These are phyloP conservation scores for Aquanectria penicillioides DNA, from an alignment of 2,329 filamentous ascomycete species.

Conservation along the genomic window DNA sequence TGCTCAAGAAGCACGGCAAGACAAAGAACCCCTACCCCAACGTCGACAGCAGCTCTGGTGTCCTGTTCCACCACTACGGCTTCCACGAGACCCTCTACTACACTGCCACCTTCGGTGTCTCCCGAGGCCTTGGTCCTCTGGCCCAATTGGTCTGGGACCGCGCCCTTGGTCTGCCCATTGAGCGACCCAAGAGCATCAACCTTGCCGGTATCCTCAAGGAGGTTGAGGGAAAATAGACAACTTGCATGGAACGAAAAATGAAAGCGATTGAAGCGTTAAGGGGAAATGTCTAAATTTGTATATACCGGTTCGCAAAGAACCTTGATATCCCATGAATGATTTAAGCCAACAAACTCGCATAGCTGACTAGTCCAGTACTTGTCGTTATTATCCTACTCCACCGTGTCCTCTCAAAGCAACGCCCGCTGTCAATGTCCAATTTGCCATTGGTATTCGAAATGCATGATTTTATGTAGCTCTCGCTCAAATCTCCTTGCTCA, in stretches of 20 bases:
- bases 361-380: too few relatives aligned
- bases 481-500: slow-evolving; percentile 51
- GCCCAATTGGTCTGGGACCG: slow-evolving; percentile 97
- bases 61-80: slow-evolving; percentile 97
- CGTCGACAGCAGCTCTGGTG: slow-evolving; percentile 91
- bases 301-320: slow-evolving; percentile 31
- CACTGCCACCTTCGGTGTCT: slow-evolving; percentile 76
- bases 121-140: slow-evolving; percentile 81
- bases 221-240: slow-evolving; percentile 57
- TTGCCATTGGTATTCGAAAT: neutral
- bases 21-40: slow-evolving; percentile 98
- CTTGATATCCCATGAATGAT: slow-evolving; percentile 30
- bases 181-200: slow-evolving; percentile 98
- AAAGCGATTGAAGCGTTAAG: slow-evolving; percentile 12
- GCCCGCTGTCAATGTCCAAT: neutral
- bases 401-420: neutral
- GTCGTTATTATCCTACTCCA: too few relatives aligned
- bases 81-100: slow-evolving; percentile 99
- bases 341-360: slow-evolving; percentile 24
- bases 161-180: slow-evolving; percentile 91
- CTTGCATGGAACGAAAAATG: slow-evolving; percentile 15
- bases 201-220: slow-evolving; percentile 83
- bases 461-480: neutral
- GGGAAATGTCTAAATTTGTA: slow-evolving; percentile 34
- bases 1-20: slow-evolving; percentile 96